Evolutionary conservation across 2,329 filamentous ascomycete species (phyloP).

Genomic region (Colletotrichum viniferum): DNA sequence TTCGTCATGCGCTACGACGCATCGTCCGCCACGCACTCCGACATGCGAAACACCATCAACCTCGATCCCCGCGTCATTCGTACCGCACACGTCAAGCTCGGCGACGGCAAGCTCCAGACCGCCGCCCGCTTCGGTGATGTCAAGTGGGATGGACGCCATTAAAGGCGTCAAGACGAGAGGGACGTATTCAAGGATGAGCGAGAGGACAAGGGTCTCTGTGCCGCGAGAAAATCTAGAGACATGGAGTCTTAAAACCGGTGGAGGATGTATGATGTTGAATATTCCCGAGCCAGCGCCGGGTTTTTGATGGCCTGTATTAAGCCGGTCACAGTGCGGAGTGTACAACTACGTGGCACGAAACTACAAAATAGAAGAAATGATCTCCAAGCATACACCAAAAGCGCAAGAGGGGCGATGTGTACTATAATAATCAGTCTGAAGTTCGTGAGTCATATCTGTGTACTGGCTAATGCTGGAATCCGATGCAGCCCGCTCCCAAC

Average conservation of each 20-base stretch:
- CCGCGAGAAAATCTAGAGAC: neutral
- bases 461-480: slow-evolving; percentile 16
- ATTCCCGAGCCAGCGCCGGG: neutral
- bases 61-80: slow-evolving; percentile 92
- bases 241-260: neutral
- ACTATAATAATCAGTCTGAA: neutral
- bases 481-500: neutral
- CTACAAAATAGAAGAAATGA: neutral
- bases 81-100: slow-evolving; percentile 85
- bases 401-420: neutral
- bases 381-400: neutral
- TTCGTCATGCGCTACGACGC: slow-evolving; percentile 98
- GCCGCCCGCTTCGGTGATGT: slow-evolving; percentile 54
- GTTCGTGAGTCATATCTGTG: neutral
- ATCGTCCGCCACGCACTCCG: slow-evolving; percentile 72
- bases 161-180: neutral
- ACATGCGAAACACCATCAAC: slow-evolving; percentile 75
- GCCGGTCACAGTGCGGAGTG: slow-evolving; percentile 4
- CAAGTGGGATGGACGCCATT: slow-evolving; percentile 43
- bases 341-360: slow-evolving; percentile 11
- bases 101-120: slow-evolving; percentile 62
- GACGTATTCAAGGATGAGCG: neutral
- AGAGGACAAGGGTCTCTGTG: neutral
- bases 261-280: slow-evolving; percentile 13
- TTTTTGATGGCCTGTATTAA: neutral